Evolutionary conservation across 768 basidiomycete genomes (phyloP), one percentile per base, ranked within the genome.

Genomic region (Obba rivulosa): DNA sequence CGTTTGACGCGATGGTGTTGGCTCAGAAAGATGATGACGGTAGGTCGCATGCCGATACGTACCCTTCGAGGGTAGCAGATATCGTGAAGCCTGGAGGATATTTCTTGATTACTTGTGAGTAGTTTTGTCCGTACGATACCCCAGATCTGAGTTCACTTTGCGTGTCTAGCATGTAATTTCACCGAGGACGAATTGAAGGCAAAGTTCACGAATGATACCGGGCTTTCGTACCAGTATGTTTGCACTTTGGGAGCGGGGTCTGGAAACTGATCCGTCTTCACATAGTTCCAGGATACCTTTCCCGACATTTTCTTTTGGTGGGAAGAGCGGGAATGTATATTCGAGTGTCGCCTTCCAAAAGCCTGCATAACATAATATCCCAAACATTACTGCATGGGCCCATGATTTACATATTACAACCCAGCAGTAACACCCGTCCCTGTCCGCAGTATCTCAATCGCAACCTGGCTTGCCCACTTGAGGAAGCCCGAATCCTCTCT

Each of bases 1-100:
- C 90, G 0, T 89, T 81, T 58, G 90, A 92, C 58, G 88, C 90
- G 4, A 90, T 92, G 43, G 85, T 87, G 0, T 66, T 92, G 34
- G 83, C 77, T 43, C 72, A 74, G 46, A 81, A 79, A 58, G 80
- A 83, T 36, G 71, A 66, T 4, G 56, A 62, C 34, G 86, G 83
- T 18, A 62, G 56, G 36, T 69, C 75, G 1, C 82, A 83, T 1
- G 76, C 76, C 0, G 65, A 70, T n/a, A 62, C 58, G 16, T 92
- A 92, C 62, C 86, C 85, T 3, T 57, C 53, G 39, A 77, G 80
- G 11, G 75, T 85, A 18, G 66, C 69, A 11, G 63, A 64, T 34
- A 60, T 87, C 46, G 70, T 92, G 21, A 81, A 77, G 58, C 76
- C 81, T 5, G 83, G 81, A 1, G 87, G 83, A 7, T 65, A 71